A percentile compares a stretch with the other conserved stretches of the same genome.
Evolutionary conservation across 495 filamentous ascomycete genomes (phyloP).

Genomic region (Annulohypoxylon bovei): DNA sequence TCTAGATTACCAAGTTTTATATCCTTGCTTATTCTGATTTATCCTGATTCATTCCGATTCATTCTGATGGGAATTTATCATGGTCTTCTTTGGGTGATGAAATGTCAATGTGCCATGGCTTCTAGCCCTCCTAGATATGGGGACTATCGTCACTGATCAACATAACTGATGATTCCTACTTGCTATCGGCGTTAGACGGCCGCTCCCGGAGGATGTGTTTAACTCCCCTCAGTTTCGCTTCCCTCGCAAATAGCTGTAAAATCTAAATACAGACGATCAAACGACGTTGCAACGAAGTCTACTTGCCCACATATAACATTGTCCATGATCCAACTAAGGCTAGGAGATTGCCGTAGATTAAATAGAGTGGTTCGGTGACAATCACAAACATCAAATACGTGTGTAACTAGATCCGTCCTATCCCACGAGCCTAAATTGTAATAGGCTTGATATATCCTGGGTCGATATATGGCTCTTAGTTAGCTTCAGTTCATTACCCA

Average conservation of each 20-base stretch:
- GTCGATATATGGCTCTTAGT: neutral
- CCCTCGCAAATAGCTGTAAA: neutral
- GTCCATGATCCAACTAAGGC: neutral
- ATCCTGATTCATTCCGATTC: neutral
- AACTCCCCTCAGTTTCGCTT: neutral
- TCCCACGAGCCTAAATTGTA: slow-evolving; percentile 32
- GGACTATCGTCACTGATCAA: slow-evolving; percentile 36
- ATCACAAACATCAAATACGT: slow-evolving; percentile 31
- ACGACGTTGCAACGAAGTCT: slow-evolving; percentile 12
- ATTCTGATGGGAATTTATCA: slow-evolving; percentile 2
- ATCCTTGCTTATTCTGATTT: neutral
- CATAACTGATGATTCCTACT: slow-evolving; percentile 26
- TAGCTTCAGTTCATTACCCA: slow-evolving; percentile 24
- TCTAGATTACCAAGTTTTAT: slow-evolving; percentile 2
- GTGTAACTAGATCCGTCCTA: slow-evolving; percentile 34
- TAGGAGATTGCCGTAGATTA: slow-evolving; percentile 30
- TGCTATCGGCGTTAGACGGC: neutral
- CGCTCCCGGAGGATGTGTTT: neutral
- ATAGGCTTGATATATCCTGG: slow-evolving; percentile 29
- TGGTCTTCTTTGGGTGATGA: neutral
- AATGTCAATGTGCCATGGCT: slow-evolving; percentile 10
- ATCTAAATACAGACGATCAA: neutral
- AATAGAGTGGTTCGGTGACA: slow-evolving; percentile 24
- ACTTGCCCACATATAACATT: slow-evolving; percentile 8
- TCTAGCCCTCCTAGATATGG: slow-evolving; percentile 17